Base-by-base conservation (phyloP, 192 early-diverging fungal species). In the Phlyctochytrium planicorne region DNA sequence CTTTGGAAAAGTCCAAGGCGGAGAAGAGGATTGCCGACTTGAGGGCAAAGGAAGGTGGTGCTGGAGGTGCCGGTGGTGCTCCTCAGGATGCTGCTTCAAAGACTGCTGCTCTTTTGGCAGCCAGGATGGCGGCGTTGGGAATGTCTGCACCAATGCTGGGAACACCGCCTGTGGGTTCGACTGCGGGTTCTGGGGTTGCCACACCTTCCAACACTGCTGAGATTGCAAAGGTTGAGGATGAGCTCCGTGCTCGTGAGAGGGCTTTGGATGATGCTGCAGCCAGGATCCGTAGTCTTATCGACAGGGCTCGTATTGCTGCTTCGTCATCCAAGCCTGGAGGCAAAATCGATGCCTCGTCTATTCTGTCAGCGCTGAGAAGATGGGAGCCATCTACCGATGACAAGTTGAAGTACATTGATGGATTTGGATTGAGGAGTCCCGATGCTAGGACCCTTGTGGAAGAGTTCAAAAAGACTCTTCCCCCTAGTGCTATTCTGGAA, bases 81-180 rank as follows among this genome's bases (percentile, higher is more conserved):
- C 64, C 59, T 3, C 24, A 73, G 27, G 52, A 50, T 2, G 63
- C 76, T 6, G 37, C 68, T 3, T 66, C 52, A 2, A 81, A 70
- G 60, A 75, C 79, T 17, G 75, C 71, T n/a, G 77, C 75, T 1
- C 34, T 81, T 52, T 59, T 84, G 29, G 82, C 82, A 0, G 77
- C 75, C 14, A 61, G 82, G 33, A 83, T 83, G 82, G 77, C 77
- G 17, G 78, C 78, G 3, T 52, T 84, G 66, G 82, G 82, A n/a
- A 60, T 84, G 23, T 60, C 68, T 52, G 74, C 64, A 34, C 67
- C 76, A 0, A 55, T 64, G 4, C 55, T 69, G 60, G 63, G 63
- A 65, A 24, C 74, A 20, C 29, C 35, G 12, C 34, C 59, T 17
- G 20, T 40, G 20, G 20, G 65, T 33, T 14, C 74, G 33, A 2